Evolutionary conservation across 164 flowering plant genomes (phyloP), one percentile per base, ranked within the genome.

Genomic region (Taxillus chinensis): DNA sequence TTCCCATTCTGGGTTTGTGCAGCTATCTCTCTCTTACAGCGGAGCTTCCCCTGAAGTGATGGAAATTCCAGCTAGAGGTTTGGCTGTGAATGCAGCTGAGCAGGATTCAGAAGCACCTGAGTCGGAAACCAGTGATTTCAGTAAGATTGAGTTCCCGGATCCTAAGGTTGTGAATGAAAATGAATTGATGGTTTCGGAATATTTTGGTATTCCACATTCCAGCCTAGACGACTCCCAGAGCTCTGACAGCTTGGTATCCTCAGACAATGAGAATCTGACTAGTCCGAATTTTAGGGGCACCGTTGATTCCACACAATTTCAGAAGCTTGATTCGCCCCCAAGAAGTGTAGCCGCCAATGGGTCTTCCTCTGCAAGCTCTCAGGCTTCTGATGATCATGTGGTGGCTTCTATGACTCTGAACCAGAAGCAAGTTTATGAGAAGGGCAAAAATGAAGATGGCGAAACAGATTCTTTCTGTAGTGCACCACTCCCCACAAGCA

Each of bases 361-460:
- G 46, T 76, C 82, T 64, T 73, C 87, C 61, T 69, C 86, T 54
- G 77, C 72, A 37, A 79, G 80, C 71, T 77, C 81, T 46, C 82
- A 74, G 57, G 81, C 82, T 14, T 73, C 76, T 59, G 88, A 78
- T 60, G 60, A 72, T 56, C 67, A 67, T 7, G 77, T 14, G 56
- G 37, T 62, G 48, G 75, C 64, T 61, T 58, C 78, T 16, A 72
- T 78, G 58, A 73, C 83, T 51, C 67, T 74, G 14, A 74, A 45
- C 54, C 65, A 76, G 43, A 86, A 83, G 53, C 74, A 57, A 40
- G 70, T 51, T 49, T 80, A 83, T 3, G 80, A 70, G 62, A 72
- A 77, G 63, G 61, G 3, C 38, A 57, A 38, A 37, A n/a, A 16
- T 2, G 70, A 70, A 27, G 79, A 80, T 59, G 74, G 74, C 16